Evolutionary conservation across 75 land plant species (phyloP), one percentile per base, ranked within the genome.

Genomic region (Selaginella moellendorffii): DNA sequence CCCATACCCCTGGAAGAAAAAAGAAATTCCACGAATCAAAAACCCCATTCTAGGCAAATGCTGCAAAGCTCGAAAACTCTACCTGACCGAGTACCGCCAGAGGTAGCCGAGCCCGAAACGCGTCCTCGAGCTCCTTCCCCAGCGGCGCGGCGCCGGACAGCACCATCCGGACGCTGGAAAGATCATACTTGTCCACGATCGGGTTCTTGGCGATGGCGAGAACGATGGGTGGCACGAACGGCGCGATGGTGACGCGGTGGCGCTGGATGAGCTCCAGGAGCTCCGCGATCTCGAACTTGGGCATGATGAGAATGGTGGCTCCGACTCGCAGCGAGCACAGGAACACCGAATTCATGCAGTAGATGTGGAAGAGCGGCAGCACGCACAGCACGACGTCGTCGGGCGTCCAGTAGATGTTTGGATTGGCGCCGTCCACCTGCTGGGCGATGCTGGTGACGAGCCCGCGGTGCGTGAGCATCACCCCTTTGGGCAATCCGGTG

Each of bases 161-260:
- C 36, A 90, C 85, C 27, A 79, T 62, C 70, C 81, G 64, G 2
- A 90, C 67, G 23, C 89, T 82, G 63, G 80, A 74, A 30, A 90
- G 65, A 52, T 90, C 93, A 42, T 64, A 87, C 14, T 77, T 61
- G 25, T 74, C 80, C 14, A 79, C 79, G 54, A 67, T 65, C 5
- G 85, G 74, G 54, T 71, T 80, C 85, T 87, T 87, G 29, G 84
- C 83, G 31, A 90, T 66, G 54, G 88, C 80, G 25, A 84, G 71
- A 52, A 90, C 97, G 20, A 90, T 68, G 36, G 97, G 93, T 2
- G 97, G 97, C 64, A 90, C 97, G n/a, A 90, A 77, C 14, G 97
- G 70, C 18, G 82, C 79, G 46, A 87, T 72, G 20, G 88, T 67
- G 29, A 87, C 54, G 31, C 71, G 52, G 67, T 80, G 62, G 27